Conservation (phyloP, 371 early-diverging fungal genomes). For the Lichtheimia corymbifera region DNA sequence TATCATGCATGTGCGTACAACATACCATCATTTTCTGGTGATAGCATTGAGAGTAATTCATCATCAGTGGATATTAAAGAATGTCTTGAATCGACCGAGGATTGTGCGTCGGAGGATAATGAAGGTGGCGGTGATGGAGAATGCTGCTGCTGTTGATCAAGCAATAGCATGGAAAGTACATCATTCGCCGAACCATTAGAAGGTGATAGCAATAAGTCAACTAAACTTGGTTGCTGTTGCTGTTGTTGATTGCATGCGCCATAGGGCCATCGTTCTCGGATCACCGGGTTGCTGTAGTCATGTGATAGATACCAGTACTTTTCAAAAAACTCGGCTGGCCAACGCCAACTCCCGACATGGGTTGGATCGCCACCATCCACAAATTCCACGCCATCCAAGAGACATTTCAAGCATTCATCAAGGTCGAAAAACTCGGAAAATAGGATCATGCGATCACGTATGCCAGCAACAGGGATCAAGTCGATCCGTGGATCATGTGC, state of each 20-base stretch:
- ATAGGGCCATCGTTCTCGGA: conserved; percentile 27
- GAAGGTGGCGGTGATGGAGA: no score
- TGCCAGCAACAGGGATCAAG: conserved; percentile 54
- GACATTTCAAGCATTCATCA: conserved; percentile 53
- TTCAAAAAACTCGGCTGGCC: conserved; percentile 54
- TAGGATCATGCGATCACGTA: conserved; percentile 62
- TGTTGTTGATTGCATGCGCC: not conserved
- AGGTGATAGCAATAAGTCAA: no score
- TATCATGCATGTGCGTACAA: no score
- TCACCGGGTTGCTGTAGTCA: conserved; percentile 33
- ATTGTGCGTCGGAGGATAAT: no score
- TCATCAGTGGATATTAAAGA: no score
- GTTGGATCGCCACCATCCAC: conserved; percentile 58
- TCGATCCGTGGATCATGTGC: conserved; percentile 65
- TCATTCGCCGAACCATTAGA: no score
- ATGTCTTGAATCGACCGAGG: no score
- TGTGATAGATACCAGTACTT: conserved; percentile 52
- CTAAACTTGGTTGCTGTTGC: not conserved
- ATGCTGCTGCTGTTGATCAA: no score
- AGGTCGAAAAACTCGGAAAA: conserved; percentile 55
- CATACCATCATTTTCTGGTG: no score
- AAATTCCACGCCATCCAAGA: conserved; percentile 45
- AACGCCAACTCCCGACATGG: conserved; percentile 52
- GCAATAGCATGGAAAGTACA: no score
- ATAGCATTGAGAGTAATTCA: no score